Percentiles rank a stretch among this genome's conserved stretches.
These are phyloP conservation scores for Sedum album DNA, from an alignment of 164 flowering plant species.

Conservation along the genomic window DNA sequence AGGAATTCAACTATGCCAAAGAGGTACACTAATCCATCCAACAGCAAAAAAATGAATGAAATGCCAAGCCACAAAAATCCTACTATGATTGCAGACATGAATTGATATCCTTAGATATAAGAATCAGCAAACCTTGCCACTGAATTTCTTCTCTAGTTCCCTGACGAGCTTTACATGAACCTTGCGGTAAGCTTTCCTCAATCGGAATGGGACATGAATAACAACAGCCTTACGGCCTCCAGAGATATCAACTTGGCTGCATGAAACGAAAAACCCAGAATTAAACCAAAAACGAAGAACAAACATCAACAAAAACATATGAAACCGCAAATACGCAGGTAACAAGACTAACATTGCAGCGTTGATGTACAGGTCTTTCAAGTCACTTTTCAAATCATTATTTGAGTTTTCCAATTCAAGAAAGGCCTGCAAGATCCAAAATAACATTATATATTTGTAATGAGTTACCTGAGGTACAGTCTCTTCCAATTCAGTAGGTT, in stretches of 20 bases:
- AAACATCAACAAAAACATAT: not conserved
- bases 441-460: not conserved
- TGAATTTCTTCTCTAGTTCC: conserved; percentile 11
- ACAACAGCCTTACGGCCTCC: conserved; percentile 9
- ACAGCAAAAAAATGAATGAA: not conserved
- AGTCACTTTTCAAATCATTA: conserved; percentile 58
- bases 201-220: conserved; percentile 7
- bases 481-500: conserved; percentile 10
- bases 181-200: conserved; percentile 11
- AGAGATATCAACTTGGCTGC: conserved; percentile 10
- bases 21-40: not conserved
- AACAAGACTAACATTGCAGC: conserved; percentile 49
- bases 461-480: conserved; percentile 54
- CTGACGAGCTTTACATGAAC: conserved; percentile 11
- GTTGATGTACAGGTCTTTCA: conserved; percentile 71
- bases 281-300: no score
- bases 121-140: conserved; percentile 1
- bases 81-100: not conserved
- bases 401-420: conserved; percentile 63
- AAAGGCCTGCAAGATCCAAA: conserved; percentile 16
- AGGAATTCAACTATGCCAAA: no score
- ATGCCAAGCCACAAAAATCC: not conserved
- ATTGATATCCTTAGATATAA: not conserved
- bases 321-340: not conserved
- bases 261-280: not conserved